Conservation (phyloP, 2,329 filamentous ascomycete genomes). For the Calonectria pauciramosa region DNA sequence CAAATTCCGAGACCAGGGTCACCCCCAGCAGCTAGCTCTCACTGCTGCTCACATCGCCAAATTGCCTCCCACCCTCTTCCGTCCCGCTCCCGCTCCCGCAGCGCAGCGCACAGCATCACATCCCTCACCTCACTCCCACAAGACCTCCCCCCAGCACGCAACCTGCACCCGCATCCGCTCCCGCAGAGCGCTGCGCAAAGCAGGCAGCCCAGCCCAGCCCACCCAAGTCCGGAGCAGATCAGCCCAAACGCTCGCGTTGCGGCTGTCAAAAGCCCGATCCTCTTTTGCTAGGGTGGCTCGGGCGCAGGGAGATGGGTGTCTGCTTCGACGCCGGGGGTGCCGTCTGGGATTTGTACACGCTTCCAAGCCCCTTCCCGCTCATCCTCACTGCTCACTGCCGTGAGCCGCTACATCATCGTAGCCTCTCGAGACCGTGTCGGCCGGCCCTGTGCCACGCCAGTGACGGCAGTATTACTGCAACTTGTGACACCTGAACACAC, state of each 20-base stretch:
- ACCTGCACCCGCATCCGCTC: constrained; percentile 28
- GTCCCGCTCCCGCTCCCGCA: constrained; percentile 1
- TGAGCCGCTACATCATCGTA: constrained; percentile 41
- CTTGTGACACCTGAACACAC: constrained; percentile 47
- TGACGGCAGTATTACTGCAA: constrained; percentile 46
- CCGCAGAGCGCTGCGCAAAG: constrained; percentile 12
- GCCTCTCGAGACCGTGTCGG: constrained; percentile 46
- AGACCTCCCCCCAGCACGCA: constrained; percentile 3
- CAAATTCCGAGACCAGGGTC: constrained; percentile 17
- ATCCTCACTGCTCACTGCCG: constrained; percentile 37
- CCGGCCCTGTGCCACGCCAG: constrained; percentile 44
- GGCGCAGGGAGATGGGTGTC: constrained; percentile 41
- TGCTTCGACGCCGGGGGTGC: constrained; percentile 40
- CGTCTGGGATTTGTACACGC: constrained; percentile 29
- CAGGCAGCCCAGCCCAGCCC: constrained; percentile 2
- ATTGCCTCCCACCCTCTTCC: constrained; percentile 1
- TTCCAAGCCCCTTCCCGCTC: constrained; percentile 32
- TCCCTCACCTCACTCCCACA: constrained; percentile 14
- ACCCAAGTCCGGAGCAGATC: constrained; percentile 21
- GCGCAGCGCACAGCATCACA: constrained; percentile 5
- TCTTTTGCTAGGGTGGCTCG: constrained; percentile 39
- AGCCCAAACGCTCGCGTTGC: constrained; percentile 28
- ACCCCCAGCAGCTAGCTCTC: constrained; percentile 8
- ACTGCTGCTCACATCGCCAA: constrained; percentile 1
- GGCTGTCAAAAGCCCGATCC: constrained; percentile 35